These are phyloP conservation scores for Eruca vesicaria DNA, from an alignment of 441 rosid genomes.

Conservation along the genomic window DNA sequence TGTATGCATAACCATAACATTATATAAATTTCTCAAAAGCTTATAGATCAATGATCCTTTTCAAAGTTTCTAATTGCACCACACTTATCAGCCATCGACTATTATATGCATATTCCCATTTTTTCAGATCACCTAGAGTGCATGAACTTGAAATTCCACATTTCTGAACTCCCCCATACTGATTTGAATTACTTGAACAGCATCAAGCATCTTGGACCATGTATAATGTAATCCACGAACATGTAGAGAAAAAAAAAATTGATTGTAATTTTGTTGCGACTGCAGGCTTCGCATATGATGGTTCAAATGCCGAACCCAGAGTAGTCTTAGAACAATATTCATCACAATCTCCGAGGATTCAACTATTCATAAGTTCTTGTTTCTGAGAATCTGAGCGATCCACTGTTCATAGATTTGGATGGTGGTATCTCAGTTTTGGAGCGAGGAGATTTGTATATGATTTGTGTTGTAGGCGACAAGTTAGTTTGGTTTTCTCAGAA, in stretches of 20 bases:
- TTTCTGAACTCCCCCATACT: neutral
- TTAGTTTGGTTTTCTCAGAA: slow-evolving; percentile 7
- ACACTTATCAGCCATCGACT: neutral
- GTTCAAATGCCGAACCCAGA: slow-evolving; percentile 55
- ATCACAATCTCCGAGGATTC: slow-evolving; percentile 24
- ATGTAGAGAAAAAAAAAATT: neutral
- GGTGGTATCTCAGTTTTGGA: slow-evolving; percentile 17
- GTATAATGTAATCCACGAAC: neutral
- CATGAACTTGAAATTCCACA: too few species aligned
- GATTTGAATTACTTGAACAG: neutral
- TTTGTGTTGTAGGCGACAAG: slow-evolving; percentile 25
- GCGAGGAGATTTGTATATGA: slow-evolving; percentile 25
- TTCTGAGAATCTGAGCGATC: slow-evolving; percentile 4
- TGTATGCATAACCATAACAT: neutral
- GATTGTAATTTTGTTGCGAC: slow-evolving; percentile 5
- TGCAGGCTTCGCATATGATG: slow-evolving; percentile 46
- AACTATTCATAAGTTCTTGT: slow-evolving; percentile 13
- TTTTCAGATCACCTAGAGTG: neutral
- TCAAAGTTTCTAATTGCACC: neutral
- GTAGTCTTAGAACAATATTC: slow-evolving; percentile 26
- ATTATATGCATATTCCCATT: neutral
- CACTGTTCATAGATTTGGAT: slow-evolving; percentile 13
- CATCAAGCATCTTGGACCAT: neutral
- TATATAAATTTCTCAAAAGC: neutral
- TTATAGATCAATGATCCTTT: neutral